Base-by-base conservation (phyloP, 75 land plant genomes). In the Sequoia sempervirens region DNA sequence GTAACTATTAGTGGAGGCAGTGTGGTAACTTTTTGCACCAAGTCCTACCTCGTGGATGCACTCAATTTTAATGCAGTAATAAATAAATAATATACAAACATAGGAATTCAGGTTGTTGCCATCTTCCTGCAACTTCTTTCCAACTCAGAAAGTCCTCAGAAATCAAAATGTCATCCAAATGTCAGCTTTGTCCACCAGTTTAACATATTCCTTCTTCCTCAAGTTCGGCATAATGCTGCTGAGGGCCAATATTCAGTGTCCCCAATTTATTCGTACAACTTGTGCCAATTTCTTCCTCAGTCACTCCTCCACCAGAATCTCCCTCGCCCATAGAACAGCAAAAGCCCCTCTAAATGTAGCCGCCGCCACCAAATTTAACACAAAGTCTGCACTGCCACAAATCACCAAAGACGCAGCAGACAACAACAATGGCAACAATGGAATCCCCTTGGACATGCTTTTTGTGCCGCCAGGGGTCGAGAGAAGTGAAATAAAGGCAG, bases 391-490 rank as follows among this genome's bases (percentile, higher is more conserved):
- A 20, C 28, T 20, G 66, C 66, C 66, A 70, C 73, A 32, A 11
- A 28, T 0, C 73, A 70, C 15, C 14, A 70, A 70, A 70, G 36
- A 70, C 3, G 2, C 32, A 70, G 36, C 73, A 70, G 13, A 70
- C 13, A 70, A 13, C 36, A 32, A 0, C 32, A 70, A 30, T 70
- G 15, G 2, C 14, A 32, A 1, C 36, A 32, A 30, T 32, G 36
- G 4, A 28, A 70, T 32, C 36, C 73, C 73, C 8, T 1, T 70
- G 32, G 73, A 70, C 12, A 81, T 9, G 40, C 90, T 94, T 26
- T 94, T 92, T 84, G 84, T 94, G 6, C 94, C 92, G 38, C 94
- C 94, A 17, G 94, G 95, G 8, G 90, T 92, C 28, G 92, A 90
- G 17, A 82, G 87, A 66, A 89, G 84, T 20, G 92, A 93, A 56